These are phyloP conservation scores for Mycena polygramma DNA, from an alignment of 768 basidiomycete genomes.

Conservation along the genomic window DNA sequence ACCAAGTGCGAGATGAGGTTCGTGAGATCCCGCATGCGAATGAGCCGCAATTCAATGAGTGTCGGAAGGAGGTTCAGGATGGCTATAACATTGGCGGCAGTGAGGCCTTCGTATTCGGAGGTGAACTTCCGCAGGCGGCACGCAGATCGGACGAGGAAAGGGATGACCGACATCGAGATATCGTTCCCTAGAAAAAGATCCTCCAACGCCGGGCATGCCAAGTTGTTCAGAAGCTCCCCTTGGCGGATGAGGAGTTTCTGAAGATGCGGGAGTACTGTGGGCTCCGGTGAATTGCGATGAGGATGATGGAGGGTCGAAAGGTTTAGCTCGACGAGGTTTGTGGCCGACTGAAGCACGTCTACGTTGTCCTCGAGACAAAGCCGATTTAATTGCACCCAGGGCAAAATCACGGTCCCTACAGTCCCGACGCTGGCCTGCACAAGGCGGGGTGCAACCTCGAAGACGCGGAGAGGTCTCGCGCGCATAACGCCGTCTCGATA, in stretches of 20 bases:
- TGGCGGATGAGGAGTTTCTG: background rate
- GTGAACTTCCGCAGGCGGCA: slow-evolving; percentile 7
- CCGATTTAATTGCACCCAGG: slow-evolving; percentile 2
- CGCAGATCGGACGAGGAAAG: slow-evolving; percentile 2
- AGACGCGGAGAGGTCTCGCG: background rate
- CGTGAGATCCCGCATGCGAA: background rate
- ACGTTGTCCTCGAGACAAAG: background rate
- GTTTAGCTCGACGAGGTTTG: slow-evolving; percentile 10
- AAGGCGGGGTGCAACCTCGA: slow-evolving; percentile 1
- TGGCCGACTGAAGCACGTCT: background rate
- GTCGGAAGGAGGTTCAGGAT: background rate
- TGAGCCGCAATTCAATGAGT: slow-evolving; percentile 1
- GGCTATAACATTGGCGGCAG: background rate
- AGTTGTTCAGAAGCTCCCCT: background rate
- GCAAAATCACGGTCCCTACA: background rate
- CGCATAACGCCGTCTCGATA: background rate
- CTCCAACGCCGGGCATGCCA: background rate
- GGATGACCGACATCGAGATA: background rate
- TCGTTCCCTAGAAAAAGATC: background rate
- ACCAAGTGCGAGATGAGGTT: background rate
- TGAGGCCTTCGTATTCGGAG: background rate
- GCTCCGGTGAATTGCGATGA: background rate
- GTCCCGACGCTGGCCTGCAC: background rate
- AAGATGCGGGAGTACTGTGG: background rate
- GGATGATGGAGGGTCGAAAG: background rate